Conservation (phyloP, 2,329 filamentous ascomycete genomes). For the Aspergillus alliaceus region DNA sequence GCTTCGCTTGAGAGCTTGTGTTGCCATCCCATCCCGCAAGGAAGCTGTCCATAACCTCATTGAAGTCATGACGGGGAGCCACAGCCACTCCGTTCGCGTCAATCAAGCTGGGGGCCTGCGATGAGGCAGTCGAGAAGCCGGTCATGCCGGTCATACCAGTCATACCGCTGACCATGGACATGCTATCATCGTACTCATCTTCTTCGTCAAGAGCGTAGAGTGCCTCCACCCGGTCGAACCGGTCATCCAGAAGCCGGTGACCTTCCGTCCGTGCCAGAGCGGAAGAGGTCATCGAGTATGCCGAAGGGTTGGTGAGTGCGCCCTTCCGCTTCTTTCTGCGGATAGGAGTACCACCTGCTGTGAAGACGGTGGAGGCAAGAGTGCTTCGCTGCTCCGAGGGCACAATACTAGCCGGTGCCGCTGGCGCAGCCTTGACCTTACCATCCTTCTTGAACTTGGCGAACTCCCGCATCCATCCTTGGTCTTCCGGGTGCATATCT, state of each 20-base stretch:
- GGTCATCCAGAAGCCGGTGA: constrained; percentile 77
- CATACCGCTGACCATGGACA: constrained; percentile 50
- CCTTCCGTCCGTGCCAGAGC: constrained; percentile 85
- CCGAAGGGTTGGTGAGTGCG: constrained; percentile 81
- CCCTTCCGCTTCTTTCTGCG: constrained; percentile 93
- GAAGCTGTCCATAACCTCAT: constrained; percentile 91
- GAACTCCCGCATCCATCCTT: constrained; percentile 90
- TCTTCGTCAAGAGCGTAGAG: constrained; percentile 67
- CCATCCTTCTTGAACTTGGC: constrained; percentile 86
- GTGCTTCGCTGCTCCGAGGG: constrained; percentile 45
- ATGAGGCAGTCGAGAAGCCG: constrained; percentile 50
- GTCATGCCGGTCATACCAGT: constrained; percentile 64
- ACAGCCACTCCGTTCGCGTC: constrained; percentile 43
- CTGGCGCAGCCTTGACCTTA: constrained; percentile 45
- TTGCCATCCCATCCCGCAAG: constrained; percentile 61
- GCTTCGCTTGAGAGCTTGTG: constrained; percentile 41
- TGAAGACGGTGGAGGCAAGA: constrained; percentile 47
- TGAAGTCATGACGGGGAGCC: constrained; percentile 74
- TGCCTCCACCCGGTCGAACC: constrained; percentile 90
- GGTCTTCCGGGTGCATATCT: constrained; percentile 61
- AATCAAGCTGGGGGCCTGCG: constrained; percentile 60
- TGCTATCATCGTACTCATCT: constrained; percentile 51
- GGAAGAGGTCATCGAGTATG: constrained; percentile 89
- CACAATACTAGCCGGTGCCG: constrained; percentile 36
- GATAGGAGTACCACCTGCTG: constrained; percentile 63